Base-by-base conservation (phyloP, 169 alveolate species). In the Plasmodium gallinaceum region DNA sequence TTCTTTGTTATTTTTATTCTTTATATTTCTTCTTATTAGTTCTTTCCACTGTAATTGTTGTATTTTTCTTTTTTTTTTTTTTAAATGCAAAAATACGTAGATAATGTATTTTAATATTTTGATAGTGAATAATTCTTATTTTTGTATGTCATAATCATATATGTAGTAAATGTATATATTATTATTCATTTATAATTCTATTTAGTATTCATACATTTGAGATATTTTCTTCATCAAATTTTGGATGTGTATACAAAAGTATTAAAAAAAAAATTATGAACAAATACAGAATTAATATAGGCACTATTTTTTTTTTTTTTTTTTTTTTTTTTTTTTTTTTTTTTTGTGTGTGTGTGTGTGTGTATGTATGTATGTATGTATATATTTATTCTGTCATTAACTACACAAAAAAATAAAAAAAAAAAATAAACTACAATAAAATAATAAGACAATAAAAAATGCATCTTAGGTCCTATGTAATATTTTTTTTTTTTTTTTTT, bases 211-310 rank as follows among this genome's bases (percentile, higher is more conserved):
- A 46, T 52, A 46, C 18, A 39, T 74, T 74, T 42, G 64, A 7
- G 45, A 48, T 48, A 48, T 60, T 57, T 20, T 22, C 14, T 74
- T 74, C 51, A 22, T 20, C 12, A 58, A 48, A 37, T 60, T 64
- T 74, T 45, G 88, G 88, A 57, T 48, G 69, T 58, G 88, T 74
- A 48, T 74, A 42, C 88, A 74, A 26, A 71, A 42, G n/a, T 20
- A 39, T 18, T 74, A 60, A 65, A 74, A 61, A 58, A 60, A 42
- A 74, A 26, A 43, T 57, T 68, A 39, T 68, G 75, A 57, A 37
- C 72, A 74, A 42, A 39, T 61, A 74, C 39, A 39, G 58, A 26
- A 18, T 57, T 60, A 74, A 26, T 60, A 42, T 74, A 61, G 68
- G 72, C 52, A 42, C 18, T 74, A 14, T 51, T 54, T 54, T 48